Percentiles rank a stretch among this genome's conserved stretches.
Conservation (phyloP, 306 rosid genomes). For the Phaseolus lunatus region DNA sequence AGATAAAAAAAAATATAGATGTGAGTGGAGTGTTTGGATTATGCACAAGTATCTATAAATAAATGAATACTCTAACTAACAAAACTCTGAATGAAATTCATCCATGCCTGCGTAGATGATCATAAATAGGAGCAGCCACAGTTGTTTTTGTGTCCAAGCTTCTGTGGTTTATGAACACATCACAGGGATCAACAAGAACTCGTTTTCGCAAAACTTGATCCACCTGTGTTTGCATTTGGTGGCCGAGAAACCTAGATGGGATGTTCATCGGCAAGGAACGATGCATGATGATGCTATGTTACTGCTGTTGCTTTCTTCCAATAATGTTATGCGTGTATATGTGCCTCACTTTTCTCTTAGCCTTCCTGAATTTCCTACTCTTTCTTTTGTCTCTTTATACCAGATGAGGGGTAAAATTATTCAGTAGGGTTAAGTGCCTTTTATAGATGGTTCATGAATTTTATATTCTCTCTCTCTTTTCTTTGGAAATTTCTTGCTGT, state of each 20-base stretch:
- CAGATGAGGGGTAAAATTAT: not conserved
- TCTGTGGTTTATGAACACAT: slow-evolving; percentile 72
- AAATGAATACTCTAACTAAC: too few species aligned
- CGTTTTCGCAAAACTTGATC: slow-evolving; percentile 28
- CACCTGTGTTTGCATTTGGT: slow-evolving; percentile 18
- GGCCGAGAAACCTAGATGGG: slow-evolving; percentile 37
- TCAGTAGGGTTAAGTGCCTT: not conserved
- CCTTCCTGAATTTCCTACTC: not conserved
- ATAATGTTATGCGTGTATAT: too few species aligned
- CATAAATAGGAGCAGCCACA: slow-evolving; percentile 61
- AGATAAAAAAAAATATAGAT: too few species aligned
- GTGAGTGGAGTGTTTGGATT: too few species aligned
- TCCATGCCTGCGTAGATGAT: slow-evolving; percentile 50
- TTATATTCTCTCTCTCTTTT: not conserved
- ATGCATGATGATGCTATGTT: slow-evolving; percentile 39
- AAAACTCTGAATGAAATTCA: not conserved
- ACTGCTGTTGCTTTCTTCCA: not conserved
- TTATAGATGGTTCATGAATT: not conserved
- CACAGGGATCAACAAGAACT: slow-evolving; percentile 41
- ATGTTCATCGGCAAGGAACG: slow-evolving; percentile 43
- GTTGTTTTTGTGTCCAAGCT: slow-evolving; percentile 69
- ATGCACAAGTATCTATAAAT: too few species aligned
- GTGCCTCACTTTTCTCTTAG: too few species aligned
- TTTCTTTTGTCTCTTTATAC: not conserved
- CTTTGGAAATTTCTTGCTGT: not conserved